Evolutionary conservation across 441 rosid genomes (phyloP), one percentile per base, ranked within the genome.

Genomic region (Bocquillonia castaneifolia): DNA sequence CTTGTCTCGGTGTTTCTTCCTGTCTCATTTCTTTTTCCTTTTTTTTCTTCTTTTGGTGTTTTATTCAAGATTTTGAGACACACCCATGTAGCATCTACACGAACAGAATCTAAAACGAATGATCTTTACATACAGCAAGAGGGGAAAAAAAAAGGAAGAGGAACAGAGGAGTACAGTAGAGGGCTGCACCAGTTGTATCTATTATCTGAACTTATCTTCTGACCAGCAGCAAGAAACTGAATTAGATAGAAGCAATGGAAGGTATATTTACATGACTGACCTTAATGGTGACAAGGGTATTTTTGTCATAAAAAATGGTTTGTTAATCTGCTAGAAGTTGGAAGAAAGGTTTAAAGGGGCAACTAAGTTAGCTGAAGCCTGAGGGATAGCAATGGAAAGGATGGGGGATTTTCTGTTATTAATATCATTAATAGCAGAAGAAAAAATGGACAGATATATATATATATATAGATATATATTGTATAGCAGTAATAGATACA

Each of bases 1-100:
- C 48, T 22, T 73, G 71, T 50, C 42, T 29, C 14, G 74, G 70
- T n/a, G n/a, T n/a, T 40, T 66, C 67, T 60, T 79, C 84, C 75
- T 69, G 85, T 12, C 75, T 84, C 97, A 87, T 86, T 51, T 12
- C 14, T 32, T 3, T 20, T 22, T 14, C 2, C 48, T 40, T 18
- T 29, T 22, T 6, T 28, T 5, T 5, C n/a, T 14, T 62, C 39
- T 20, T 53, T 10, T 6, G 25, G 52, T n/a, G 64, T 29, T 57
- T 58, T 44, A 62, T 18, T 40, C 70, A 31, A 63, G 65, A 78
- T 32, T 78, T 70, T 73, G 68, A 68, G 66, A 63, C 68, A 74
- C 78, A 74, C 72, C 74, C 94, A 86, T 85, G 10, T 29, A 44
- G 63, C 13, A 48, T 42, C 73, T 39, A 25, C 39, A 59, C 63